These are phyloP conservation scores for Durotheca rogersii DNA, from an alignment of 495 filamentous ascomycete species.

Conservation along the genomic window DNA sequence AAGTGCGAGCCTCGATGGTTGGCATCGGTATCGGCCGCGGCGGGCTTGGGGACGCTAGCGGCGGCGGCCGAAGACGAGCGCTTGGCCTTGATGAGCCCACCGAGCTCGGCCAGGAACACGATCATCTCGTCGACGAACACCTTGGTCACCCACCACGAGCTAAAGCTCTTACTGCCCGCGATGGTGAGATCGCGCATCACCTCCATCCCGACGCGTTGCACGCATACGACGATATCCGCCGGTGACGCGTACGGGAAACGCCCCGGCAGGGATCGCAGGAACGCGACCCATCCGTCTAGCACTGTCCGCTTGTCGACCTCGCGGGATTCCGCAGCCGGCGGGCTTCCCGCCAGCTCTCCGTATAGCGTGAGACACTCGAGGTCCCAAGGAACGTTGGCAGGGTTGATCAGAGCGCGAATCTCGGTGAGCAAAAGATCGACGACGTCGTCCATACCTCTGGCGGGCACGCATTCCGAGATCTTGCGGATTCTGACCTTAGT, in stretches of 20 bases:
- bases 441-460: slow-evolving; percentile 64
- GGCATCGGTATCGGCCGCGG: slow-evolving; percentile 23
- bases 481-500: slow-evolving; percentile 71
- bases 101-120: slow-evolving; percentile 85
- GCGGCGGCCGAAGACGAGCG: slow-evolving; percentile 4
- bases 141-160: slow-evolving; percentile 97
- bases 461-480: slow-evolving; percentile 61
- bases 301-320: slow-evolving; percentile 53
- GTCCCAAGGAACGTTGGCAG: slow-evolving; percentile 57
- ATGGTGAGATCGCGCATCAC: slow-evolving; percentile 80
- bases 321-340: slow-evolving; percentile 21
- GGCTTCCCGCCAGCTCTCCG: slow-evolving; percentile 46
- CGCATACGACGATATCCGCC: slow-evolving; percentile 66
- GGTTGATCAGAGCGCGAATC: slow-evolving; percentile 68
- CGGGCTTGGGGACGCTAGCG: slow-evolving; percentile 32
- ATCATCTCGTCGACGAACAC: slow-evolving; percentile 97
- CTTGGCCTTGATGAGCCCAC: slow-evolving; percentile 77
- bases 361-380: slow-evolving; percentile 56
- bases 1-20: slow-evolving; percentile 44
- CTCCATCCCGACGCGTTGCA: slow-evolving; percentile 66
- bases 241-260: slow-evolving; percentile 72
- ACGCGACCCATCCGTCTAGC: slow-evolving; percentile 81
- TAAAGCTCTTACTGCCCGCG: slow-evolving; percentile 79
- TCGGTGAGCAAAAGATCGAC: slow-evolving; percentile 73
- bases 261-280: slow-evolving; percentile 70